Conservation (phyloP, 306 rosid genomes). For the Trifolium subterraneum region DNA sequence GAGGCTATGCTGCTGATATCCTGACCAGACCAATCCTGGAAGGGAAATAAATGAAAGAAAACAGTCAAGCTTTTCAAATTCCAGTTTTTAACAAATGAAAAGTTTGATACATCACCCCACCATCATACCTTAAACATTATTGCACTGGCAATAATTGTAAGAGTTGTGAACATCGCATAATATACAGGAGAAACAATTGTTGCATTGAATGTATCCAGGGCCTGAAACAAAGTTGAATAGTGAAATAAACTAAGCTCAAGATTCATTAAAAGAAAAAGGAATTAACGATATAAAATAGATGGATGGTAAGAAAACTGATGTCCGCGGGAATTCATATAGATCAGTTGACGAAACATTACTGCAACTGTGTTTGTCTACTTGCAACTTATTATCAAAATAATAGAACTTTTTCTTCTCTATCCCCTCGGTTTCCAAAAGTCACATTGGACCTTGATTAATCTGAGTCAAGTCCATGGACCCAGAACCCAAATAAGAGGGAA, state of each 20-base stretch:
- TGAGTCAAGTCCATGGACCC: no score
- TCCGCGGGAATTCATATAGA: conserved; percentile 1
- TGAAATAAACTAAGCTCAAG: conserved; percentile 27
- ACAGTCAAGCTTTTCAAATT: conserved; percentile 21
- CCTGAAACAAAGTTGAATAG: conserved; percentile 57
- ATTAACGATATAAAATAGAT: conserved; percentile 6
- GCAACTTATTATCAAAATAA: conserved; percentile 15
- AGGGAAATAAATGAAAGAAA: conserved; percentile 30
- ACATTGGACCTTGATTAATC: no score
- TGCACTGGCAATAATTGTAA: conserved; percentile 85
- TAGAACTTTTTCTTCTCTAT: no score
- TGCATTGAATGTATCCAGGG: conserved; percentile 84
- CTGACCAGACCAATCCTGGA: conserved; percentile 98
- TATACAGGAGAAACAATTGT: conserved; percentile 88
- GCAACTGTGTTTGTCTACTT: conserved; percentile 19
- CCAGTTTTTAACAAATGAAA: conserved; percentile 23
- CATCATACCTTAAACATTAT: conserved; percentile 83
- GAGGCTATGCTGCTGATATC: conserved; percentile 75
- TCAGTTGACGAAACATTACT: conserved; percentile 27
- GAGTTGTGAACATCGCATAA: conserved; percentile 93
- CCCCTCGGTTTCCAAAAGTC: no score
- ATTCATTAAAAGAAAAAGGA: not conserved
- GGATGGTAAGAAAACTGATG: conserved; percentile 11
- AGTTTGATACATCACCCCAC: conserved; percentile 12
- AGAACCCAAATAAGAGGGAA: no score